Conservation (phyloP, 768 basidiomycete species). For the Suillus plorans region DNA sequence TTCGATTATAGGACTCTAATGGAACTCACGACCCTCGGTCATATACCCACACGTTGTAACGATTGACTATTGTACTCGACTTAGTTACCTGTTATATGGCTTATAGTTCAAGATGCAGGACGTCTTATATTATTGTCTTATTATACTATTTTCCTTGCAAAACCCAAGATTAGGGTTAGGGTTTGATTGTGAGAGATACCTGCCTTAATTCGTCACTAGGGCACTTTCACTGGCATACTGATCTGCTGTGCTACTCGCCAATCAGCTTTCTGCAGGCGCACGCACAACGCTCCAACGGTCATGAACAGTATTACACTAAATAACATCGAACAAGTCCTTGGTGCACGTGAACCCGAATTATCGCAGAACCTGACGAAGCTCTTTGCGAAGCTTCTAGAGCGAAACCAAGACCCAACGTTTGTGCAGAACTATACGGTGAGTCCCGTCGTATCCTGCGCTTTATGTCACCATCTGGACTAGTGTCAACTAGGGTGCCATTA, state of each 20-base stretch:
- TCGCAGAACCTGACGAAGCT: conserved; percentile 18
- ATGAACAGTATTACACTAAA: conserved; percentile 16
- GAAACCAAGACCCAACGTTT: conserved; percentile 21
- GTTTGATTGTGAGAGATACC: background rate
- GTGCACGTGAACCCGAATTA: conserved; percentile 12
- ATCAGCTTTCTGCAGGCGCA: background rate
- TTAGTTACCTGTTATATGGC: background rate
- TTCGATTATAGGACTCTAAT: background rate
- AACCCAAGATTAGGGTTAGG: conserved; percentile 3
- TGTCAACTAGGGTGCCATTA: conserved; percentile 15
- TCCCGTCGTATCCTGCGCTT: background rate
- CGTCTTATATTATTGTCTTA: background rate
- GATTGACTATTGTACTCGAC: background rate
- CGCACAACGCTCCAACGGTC: background rate
- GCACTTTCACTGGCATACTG: background rate
- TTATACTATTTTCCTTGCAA: background rate
- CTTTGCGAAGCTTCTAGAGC: conserved; percentile 24
- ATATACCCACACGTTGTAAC: conserved; percentile 3
- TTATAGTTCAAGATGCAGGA: background rate
- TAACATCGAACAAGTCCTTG: conserved; percentile 19
- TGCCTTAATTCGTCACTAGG: background rate
- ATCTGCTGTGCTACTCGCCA: background rate
- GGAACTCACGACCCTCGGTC: background rate
- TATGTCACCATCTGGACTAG: background rate
- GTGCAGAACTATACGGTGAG: conserved; percentile 19